Conservation (phyloP, 768 basidiomycete genomes). For the Phylloporus rhodoxanthus region DNA sequence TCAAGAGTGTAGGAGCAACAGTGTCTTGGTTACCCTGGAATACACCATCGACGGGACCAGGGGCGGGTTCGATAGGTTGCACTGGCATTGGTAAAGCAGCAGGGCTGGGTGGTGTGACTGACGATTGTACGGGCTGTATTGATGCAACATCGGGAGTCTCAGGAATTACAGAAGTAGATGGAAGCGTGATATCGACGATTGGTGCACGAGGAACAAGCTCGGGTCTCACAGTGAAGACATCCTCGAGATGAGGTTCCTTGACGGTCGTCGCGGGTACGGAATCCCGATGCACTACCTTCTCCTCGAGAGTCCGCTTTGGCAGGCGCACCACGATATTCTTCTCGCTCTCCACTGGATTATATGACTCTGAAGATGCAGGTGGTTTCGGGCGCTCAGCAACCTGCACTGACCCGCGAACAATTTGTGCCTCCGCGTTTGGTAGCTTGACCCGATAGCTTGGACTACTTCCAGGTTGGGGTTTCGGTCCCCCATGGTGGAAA, state of each 20-base stretch:
- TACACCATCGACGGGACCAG: constrained; percentile 11
- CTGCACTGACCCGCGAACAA: constrained; percentile 38
- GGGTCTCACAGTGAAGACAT: constrained; percentile 54
- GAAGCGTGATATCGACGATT: constrained; percentile 23
- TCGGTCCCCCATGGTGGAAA: constrained; percentile 54
- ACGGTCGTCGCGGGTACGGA: constrained; percentile 20
- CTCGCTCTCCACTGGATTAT: constrained; percentile 39
- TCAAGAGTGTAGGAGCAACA: constrained; percentile 21
- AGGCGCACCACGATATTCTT: constrained; percentile 50
- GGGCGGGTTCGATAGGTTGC: constrained; percentile 10
- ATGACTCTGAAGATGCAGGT: constrained; percentile 17
- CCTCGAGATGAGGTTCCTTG: constrained; percentile 43
- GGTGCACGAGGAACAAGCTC: constrained; percentile 33
- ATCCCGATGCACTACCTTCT: constrained; percentile 19
- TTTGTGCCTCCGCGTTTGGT: constrained; percentile 40
- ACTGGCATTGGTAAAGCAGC: constrained; percentile 6
- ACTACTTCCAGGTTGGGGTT: constrained; percentile 52
- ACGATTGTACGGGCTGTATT: constrained; percentile 7
- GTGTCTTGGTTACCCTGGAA: constrained; percentile 27
- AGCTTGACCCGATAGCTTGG: constrained; percentile 58
- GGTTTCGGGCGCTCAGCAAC: constrained; percentile 7
- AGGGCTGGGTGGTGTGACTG: constrained; percentile 7
- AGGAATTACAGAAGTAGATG: constrained; percentile 24
- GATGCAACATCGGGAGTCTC: constrained; percentile 2
- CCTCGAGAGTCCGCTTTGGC: constrained; percentile 39